Base-by-base conservation (phyloP, 371 early-diverging fungal species). In the Lichtheimia hyalospora region DNA sequence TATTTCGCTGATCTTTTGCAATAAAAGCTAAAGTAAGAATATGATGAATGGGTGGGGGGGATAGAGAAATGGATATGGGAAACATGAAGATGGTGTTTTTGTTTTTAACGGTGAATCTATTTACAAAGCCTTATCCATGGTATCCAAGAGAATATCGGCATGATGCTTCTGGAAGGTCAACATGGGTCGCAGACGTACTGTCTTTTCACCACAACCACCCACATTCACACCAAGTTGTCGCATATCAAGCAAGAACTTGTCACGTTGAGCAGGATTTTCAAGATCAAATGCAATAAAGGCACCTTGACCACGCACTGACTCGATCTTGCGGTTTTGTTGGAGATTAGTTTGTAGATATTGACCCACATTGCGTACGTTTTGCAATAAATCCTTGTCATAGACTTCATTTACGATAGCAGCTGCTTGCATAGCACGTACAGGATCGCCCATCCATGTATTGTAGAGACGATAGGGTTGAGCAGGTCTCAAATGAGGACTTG, bases 381-480 rank as follows among this genome's bases (percentile, higher is more conserved):
- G 57, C 24, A 87, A 54, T 16, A 90, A 63, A n/a, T 81, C 57
- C 28, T 84, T 77, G 27, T 69, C 70, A 34, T 79, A 57, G 25
- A 90, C 78, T 62, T 88, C 87, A 18, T 79, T 54, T 1, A 89
- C 73, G 54, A 90, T 86, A 6, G 84, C 81, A 52, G 79, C 81
- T n/a, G 89, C 84, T 59, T 89, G 82, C 61, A 87, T 63, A 3
- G 88, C 85, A 21, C 89, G 81, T 7, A 89, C 79, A 1, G 87
- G 88, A 56, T 90, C 91, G 3, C 89, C 89, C 81, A 88, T 74
- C 86, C 91, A 90, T 1, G 89, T 90, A 64, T 90, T 90, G 57
- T 88, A 90, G 54, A 86, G 77, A 60, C 89, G 84, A 60, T 81
- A 84, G 28, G 91, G 73, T 46, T 85, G 84, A 44, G 76, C 62